A percentile compares a stretch with the other conserved stretches of the same genome.
phyloP scores from a whole-genome alignment of 2,329 filamentous ascomycete genomes.

The Fusarium floridanum region DNA sequence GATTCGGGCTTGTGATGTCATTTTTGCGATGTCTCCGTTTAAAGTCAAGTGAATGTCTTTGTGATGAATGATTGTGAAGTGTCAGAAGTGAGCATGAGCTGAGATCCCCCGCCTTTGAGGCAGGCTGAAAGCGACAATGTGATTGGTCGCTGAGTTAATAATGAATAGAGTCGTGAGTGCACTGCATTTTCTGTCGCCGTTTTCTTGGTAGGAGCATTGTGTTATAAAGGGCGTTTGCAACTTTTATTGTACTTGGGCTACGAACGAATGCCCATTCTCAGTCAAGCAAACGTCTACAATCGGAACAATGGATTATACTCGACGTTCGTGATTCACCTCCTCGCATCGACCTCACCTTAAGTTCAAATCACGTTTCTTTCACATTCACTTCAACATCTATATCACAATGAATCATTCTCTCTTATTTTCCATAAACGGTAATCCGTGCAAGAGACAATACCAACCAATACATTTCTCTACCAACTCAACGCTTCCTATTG shows the following conservation, averaged over 20 bases:
- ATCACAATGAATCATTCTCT: neutral
- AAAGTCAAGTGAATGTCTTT: neutral
- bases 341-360: neutral
- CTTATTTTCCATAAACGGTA: neutral
- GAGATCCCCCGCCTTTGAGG: constrained; percentile 4
- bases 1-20: constrained; percentile 1
- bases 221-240: neutral
- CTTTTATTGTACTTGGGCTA: neutral
- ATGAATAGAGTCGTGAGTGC: neutral
- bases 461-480: neutral
- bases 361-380: neutral
- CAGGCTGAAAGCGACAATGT: neutral
- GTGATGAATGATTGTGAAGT: neutral
- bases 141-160: constrained; percentile 1
- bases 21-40: neutral
- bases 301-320: neutral
- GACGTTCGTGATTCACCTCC: neutral
- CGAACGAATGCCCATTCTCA: neutral
- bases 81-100: constrained; percentile 3
- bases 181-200: neutral
- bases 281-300: neutral
- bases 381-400: neutral
- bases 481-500: neutral
- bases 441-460: neutral
- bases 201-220: neutral